These are phyloP conservation scores for Arthrobotrys musiformis DNA, from an alignment of 2,329 filamentous ascomycete species.

Conservation along the genomic window DNA sequence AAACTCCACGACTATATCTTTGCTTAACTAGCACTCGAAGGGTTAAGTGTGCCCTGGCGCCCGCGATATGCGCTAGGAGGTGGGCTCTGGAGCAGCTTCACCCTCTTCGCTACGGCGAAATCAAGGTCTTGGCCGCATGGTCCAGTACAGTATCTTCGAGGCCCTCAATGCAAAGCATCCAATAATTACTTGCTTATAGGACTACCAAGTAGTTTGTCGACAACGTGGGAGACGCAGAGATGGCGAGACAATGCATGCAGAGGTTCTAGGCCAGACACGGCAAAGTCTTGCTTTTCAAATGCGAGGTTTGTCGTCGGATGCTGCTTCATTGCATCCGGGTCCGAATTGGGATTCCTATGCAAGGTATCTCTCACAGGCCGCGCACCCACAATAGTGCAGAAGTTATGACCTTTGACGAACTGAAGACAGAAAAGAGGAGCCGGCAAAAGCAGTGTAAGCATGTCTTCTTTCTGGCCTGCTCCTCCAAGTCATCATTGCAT, in stretches of 20 bases:
- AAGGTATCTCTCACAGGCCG: not conserved
- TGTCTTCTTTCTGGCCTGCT: not conserved
- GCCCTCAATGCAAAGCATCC: no score
- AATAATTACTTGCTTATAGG: no score
- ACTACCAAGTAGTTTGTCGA: no score
- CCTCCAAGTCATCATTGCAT: constrained; percentile 37
- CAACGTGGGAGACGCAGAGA: constrained; percentile 24
- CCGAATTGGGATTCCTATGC: constrained; percentile 17
- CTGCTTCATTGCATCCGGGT: constrained; percentile 34
- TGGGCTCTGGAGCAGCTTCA: not conserved
- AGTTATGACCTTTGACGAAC: not conserved
- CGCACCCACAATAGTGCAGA: constrained; percentile 5
- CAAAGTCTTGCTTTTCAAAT: constrained; percentile 7
- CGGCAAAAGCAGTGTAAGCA: not conserved
- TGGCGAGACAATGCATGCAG: constrained; percentile 48
- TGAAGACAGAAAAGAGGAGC: not conserved
- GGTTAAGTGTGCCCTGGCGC: no score
- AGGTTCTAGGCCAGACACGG: not conserved
- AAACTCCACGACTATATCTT: no score
- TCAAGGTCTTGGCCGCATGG: no score
- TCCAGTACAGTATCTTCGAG: no score
- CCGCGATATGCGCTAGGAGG: not conserved
- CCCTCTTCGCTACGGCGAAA: no score
- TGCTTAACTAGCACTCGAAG: no score
- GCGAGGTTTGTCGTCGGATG: constrained; percentile 47